Percentiles rank a stretch among this genome's conserved stretches.
These are phyloP conservation scores for Cyclocybe cylindracea DNA, from an alignment of 768 basidiomycete species.

Conservation along the genomic window DNA sequence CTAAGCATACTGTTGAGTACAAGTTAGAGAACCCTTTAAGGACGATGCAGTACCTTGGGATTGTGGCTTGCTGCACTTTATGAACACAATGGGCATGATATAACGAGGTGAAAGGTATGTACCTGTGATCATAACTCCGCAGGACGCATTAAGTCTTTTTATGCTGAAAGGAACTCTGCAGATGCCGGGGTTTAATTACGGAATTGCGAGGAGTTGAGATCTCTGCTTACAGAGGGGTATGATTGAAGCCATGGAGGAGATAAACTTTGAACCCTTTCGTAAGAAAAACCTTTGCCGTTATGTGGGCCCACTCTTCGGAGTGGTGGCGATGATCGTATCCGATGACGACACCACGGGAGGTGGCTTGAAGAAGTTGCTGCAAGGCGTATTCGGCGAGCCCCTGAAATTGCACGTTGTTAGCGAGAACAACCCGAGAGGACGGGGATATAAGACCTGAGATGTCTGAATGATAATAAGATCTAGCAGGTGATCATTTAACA, in stretches of 20 bases:
- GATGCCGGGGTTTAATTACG: background rate
- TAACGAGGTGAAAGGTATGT: conserved; percentile 10
- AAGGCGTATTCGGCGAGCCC: conserved; percentile 77
- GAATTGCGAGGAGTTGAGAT: background rate
- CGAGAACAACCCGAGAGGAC: background rate
- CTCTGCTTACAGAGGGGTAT: conserved; percentile 53
- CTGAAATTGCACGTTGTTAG: conserved; percentile 33
- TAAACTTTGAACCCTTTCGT: conserved; percentile 67
- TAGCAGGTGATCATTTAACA: conserved; percentile 15
- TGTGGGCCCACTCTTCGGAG: conserved; percentile 73
- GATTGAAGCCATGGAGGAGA: conserved; percentile 68
- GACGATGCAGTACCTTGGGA: conserved; percentile 59
- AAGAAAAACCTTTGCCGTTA: conserved; percentile 75
- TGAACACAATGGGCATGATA: background rate
- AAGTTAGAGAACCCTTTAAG: background rate
- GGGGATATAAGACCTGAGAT: conserved; percentile 55
- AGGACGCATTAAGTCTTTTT: conserved; percentile 64
- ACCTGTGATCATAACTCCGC: conserved; percentile 93
- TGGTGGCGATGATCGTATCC: conserved; percentile 88
- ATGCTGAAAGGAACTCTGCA: conserved; percentile 80
- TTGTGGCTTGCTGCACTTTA: conserved; percentile 72
- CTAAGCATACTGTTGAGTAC: conserved; percentile 31
- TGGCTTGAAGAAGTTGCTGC: conserved; percentile 51
- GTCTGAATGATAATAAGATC: conserved; percentile 80
- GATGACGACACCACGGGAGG: conserved; percentile 69